Percentiles rank a stretch among this genome's conserved stretches.
These are phyloP conservation scores for Shiraia sp. DNA, from an alignment of 2,329 filamentous ascomycete species.

Conservation along the genomic window DNA sequence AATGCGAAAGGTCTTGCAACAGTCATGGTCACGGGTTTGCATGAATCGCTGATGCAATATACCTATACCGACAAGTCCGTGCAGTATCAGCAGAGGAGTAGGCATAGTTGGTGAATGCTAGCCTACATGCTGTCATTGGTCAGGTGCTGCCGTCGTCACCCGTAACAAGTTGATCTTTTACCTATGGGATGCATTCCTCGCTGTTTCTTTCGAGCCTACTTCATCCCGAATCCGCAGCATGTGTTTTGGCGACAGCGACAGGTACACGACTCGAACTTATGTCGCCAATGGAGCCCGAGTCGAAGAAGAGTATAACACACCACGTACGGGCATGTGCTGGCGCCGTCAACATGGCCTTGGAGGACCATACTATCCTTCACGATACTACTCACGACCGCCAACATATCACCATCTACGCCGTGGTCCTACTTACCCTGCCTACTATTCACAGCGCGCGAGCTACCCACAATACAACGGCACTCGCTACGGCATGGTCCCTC, in stretches of 20 bases:
- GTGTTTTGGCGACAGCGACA: slow-evolving; percentile 29
- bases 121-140: too few relatives aligned
- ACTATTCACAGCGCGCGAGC: slow-evolving; percentile 4
- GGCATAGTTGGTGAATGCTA: too few relatives aligned
- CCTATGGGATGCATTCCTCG: too few relatives aligned
- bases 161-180: too few relatives aligned
- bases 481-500: slow-evolving; percentile 4
- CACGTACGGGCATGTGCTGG: slow-evolving; percentile 18
- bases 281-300: slow-evolving; percentile 15
- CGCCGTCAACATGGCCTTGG: slow-evolving; percentile 24
- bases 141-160: too few relatives aligned
- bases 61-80: too few relatives aligned
- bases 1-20: too few relatives aligned
- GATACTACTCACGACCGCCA: slow-evolving; percentile 28
- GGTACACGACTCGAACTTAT: slow-evolving; percentile 19
- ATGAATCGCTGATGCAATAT: too few relatives aligned
- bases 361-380: slow-evolving; percentile 31
- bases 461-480: slow-evolving; percentile 6
- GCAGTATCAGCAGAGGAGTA: too few relatives aligned
- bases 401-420: slow-evolving; percentile 8
- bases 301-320: slow-evolving; percentile 8
- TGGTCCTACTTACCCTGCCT: slow-evolving; percentile 4
- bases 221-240: slow-evolving; percentile 11
- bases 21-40: too few relatives aligned
- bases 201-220: slow-evolving; percentile 5